These are phyloP conservation scores for Neurospora sp. DNA, from an alignment of 2,329 filamentous ascomycete species.

Conservation along the genomic window DNA sequence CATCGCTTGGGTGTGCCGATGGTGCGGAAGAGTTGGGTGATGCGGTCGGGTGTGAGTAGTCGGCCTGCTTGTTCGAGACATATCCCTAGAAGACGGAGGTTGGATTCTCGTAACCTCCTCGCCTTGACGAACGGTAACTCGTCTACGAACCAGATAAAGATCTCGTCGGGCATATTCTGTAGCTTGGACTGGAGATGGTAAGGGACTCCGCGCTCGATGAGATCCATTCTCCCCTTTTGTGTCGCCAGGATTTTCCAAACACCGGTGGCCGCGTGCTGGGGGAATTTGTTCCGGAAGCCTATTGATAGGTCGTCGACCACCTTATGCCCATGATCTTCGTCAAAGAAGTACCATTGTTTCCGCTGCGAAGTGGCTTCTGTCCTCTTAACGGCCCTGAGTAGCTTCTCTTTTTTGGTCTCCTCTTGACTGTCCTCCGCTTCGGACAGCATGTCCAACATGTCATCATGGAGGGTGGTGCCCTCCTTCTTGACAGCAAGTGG, in stretches of 20 bases:
- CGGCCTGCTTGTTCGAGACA: constrained; percentile 33
- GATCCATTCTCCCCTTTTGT: constrained; percentile 41
- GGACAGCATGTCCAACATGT: constrained; percentile 22
- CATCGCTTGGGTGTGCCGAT: constrained; percentile 45
- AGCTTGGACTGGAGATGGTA: constrained; percentile 39
- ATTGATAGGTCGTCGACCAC: background rate
- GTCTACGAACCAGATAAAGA: constrained; percentile 57
- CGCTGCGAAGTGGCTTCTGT: constrained; percentile 29
- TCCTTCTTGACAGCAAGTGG: constrained; percentile 5
- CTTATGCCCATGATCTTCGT: constrained; percentile 21
- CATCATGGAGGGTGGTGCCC: constrained; percentile 13
- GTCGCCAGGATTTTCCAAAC: constrained; percentile 41
- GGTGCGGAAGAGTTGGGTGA: constrained; percentile 44
- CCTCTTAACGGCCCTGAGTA: constrained; percentile 38
- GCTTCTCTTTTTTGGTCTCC: constrained; percentile 30
- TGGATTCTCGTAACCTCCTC: constrained; percentile 47
- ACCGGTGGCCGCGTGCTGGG: constrained; percentile 26
- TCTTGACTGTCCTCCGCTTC: constrained; percentile 30
- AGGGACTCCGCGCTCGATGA: constrained; percentile 53
- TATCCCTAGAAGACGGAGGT: constrained; percentile 42
- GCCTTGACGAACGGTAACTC: constrained; percentile 47
- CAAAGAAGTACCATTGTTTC: constrained; percentile 42
- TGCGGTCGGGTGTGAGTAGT: constrained; percentile 33
- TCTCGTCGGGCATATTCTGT: constrained; percentile 46
- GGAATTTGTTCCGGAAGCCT: constrained; percentile 21